Conservation (phyloP, 1,284 basidiomycete species). For the Amylostereum chailletii region DNA sequence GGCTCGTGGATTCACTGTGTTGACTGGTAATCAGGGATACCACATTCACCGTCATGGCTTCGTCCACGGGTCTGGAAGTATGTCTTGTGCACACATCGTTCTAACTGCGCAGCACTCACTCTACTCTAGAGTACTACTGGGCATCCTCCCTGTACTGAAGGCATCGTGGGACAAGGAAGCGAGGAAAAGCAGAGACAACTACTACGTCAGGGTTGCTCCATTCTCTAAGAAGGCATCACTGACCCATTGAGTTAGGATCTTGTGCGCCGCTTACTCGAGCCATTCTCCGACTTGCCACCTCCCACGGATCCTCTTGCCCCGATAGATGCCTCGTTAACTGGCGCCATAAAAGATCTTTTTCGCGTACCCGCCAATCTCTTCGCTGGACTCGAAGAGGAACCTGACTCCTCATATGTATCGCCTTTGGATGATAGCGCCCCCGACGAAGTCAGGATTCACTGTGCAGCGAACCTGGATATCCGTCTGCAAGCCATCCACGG, state of each 20-base stretch:
- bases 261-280: slow-evolving; percentile 49
- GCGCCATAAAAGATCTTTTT: slow-evolving; percentile 48
- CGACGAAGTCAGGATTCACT: slow-evolving; percentile 38
- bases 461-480: slow-evolving; percentile 41
- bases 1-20: neutral
- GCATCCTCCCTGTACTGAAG: slow-evolving; percentile 50
- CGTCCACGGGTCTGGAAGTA: slow-evolving; percentile 69
- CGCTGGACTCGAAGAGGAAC: slow-evolving; percentile 39
- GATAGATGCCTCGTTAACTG: slow-evolving; percentile 40
- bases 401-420: slow-evolving; percentile 35
- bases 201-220: slow-evolving; percentile 46
- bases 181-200: slow-evolving; percentile 52
- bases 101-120: neutral
- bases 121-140: slow-evolving; percentile 47
- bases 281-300: slow-evolving; percentile 38
- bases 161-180: slow-evolving; percentile 48
- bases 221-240: neutral
- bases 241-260: slow-evolving; percentile 41
- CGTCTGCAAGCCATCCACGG: slow-evolving; percentile 41
- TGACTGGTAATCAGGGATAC: slow-evolving; percentile 41
- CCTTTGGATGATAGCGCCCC: slow-evolving; percentile 47
- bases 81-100: slow-evolving; percentile 17
- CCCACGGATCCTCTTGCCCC: slow-evolving; percentile 34
- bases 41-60: slow-evolving; percentile 63
- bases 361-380: slow-evolving; percentile 48